phyloP scores from a whole-genome alignment of 1,284 basidiomycete species.

The Ustilago hordei region DNA sequence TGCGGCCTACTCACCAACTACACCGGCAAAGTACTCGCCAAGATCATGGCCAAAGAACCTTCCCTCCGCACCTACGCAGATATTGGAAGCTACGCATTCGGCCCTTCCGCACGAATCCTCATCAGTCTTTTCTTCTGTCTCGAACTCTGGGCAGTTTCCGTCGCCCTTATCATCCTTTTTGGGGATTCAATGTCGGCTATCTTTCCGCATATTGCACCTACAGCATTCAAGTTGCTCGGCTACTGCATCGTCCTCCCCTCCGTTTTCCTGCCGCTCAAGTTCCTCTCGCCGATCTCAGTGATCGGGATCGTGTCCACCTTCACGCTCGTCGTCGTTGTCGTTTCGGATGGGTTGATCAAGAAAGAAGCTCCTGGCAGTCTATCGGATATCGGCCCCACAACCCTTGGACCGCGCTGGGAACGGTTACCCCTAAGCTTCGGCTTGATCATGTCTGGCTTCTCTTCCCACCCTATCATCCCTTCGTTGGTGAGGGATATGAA shows the following conservation, averaged over 20 bases:
- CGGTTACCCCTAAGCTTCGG: slow-evolving; percentile 78
- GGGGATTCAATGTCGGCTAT: slow-evolving; percentile 63
- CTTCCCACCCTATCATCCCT: slow-evolving; percentile 92
- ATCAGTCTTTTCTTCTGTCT: slow-evolving; percentile 66
- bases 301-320: slow-evolving; percentile 70
- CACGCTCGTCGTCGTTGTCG: slow-evolving; percentile 81
- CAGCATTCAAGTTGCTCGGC: slow-evolving; percentile 60
- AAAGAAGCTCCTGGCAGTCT: slow-evolving; percentile 83
- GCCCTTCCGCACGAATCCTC: slow-evolving; percentile 55
- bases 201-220: slow-evolving; percentile 35
- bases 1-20: slow-evolving; percentile 66
- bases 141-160: slow-evolving; percentile 66
- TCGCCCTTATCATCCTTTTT: slow-evolving; percentile 66
- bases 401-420: slow-evolving; percentile 74
- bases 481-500: slow-evolving; percentile 90
- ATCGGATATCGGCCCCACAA: slow-evolving; percentile 80
- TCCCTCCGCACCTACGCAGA: slow-evolving; percentile 65
- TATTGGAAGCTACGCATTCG: slow-evolving; percentile 67
- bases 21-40: slow-evolving; percentile 67
- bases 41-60: slow-evolving; percentile 64
- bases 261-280: slow-evolving; percentile 62
- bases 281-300: slow-evolving; percentile 64
- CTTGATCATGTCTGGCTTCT: slow-evolving; percentile 95
- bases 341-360: slow-evolving; percentile 87
- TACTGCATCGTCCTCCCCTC: slow-evolving; percentile 60